Conservation (phyloP, 768 basidiomycete species). For the Mrakia gelida region DNA sequence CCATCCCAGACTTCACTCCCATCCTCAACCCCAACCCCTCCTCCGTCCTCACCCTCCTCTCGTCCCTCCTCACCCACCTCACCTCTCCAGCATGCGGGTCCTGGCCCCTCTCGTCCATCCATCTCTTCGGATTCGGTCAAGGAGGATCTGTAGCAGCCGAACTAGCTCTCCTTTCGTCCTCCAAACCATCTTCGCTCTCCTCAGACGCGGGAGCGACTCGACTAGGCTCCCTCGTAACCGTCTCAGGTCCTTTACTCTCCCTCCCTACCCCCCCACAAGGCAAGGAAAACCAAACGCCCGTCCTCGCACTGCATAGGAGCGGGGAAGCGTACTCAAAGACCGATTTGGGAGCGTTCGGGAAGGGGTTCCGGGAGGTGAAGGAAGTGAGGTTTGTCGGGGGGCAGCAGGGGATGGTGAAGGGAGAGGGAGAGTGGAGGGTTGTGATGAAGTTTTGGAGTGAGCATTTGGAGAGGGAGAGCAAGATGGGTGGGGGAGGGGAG, state of each 20-base stretch:
- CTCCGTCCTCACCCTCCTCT: conserved; percentile 57
- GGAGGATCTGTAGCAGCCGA: conserved; percentile 76
- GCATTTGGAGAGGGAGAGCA: conserved; percentile 9
- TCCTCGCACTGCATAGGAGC: conserved; percentile 59
- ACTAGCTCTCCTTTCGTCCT: conserved; percentile 49
- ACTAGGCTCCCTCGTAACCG: conserved; percentile 63
- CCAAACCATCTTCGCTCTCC: conserved; percentile 28
- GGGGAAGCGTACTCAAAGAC: conserved; percentile 50
- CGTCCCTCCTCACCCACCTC: conserved; percentile 56
- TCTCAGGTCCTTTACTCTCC: conserved; percentile 71
- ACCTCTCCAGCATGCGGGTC: conserved; percentile 50
- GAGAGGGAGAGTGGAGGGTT: conserved; percentile 71
- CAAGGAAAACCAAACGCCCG: conserved; percentile 55
- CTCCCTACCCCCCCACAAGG: conserved; percentile 57
- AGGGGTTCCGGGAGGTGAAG: conserved; percentile 52
- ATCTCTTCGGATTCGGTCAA: conserved; percentile 83
- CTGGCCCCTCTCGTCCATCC: conserved; percentile 69
- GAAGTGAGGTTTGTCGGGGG: conserved; percentile 52
- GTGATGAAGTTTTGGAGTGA: conserved; percentile 54
- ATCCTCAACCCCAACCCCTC: conserved; percentile 63
- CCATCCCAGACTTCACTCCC: conserved; percentile 30
- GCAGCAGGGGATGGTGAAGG: conserved; percentile 62
- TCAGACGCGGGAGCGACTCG: conserved; percentile 31
- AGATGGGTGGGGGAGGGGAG: conserved; percentile 32
- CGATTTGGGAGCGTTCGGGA: conserved; percentile 55